Percentiles rank a stretch among this genome's conserved stretches.
phyloP scores from a whole-genome alignment of 73 alveolate species.

The Paramecium octaurelia region DNA sequence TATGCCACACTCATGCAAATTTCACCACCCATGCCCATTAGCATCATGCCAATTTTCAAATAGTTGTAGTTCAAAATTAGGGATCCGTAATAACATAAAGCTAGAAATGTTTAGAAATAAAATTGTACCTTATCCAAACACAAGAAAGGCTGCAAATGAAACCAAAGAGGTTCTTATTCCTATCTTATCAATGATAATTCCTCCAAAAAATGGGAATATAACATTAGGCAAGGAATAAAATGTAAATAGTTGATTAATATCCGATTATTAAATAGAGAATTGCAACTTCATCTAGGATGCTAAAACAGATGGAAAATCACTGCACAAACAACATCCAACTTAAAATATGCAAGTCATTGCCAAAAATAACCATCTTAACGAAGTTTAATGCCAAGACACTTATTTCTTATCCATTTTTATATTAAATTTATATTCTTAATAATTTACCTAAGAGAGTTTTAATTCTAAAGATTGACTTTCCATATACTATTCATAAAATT shows the following conservation, averaged over 20 bases:
- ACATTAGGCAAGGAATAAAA: slow-evolving; percentile 85
- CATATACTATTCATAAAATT: too few species aligned
- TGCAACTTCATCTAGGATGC: background rate
- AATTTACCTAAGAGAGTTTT: background rate
- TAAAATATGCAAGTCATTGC: slow-evolving; percentile 58
- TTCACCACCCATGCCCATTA: slow-evolving; percentile 91
- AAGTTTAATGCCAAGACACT: slow-evolving; percentile 30
- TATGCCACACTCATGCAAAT: slow-evolving; percentile 55
- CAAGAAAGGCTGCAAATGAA: background rate
- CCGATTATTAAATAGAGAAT: background rate
- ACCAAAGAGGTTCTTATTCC: slow-evolving; percentile 22
- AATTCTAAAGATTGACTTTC: too few species aligned
- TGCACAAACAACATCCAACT: slow-evolving; percentile 52
- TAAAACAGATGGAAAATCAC: slow-evolving; percentile 65
- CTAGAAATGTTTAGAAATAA: background rate
- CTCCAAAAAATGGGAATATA: slow-evolving; percentile 87
- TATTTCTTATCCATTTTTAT: background rate
- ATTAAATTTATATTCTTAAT: background rate
- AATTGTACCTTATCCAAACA: slow-evolving; percentile 24
- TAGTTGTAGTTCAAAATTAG: background rate
- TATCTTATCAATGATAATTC: slow-evolving; percentile 75
- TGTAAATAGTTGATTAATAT: slow-evolving; percentile 75
- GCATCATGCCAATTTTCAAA: slow-evolving; percentile 76
- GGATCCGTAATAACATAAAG: background rate
- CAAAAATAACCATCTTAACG: slow-evolving; percentile 54